Evolutionary conservation across 768 basidiomycete species (phyloP).

Genomic region (Panaeolus cyanescens): DNA sequence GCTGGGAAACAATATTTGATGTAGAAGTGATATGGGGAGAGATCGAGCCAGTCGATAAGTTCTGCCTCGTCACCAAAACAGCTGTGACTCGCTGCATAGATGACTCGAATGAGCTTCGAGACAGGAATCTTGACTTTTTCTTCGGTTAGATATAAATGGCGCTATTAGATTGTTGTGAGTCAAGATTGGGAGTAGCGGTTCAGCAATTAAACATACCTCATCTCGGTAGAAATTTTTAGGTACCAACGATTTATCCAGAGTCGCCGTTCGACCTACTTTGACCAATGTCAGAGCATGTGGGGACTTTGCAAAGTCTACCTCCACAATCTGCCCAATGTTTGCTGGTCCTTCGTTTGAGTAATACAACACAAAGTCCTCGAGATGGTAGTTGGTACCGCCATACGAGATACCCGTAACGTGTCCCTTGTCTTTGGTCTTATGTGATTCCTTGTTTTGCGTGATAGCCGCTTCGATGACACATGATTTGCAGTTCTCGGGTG

Average conservation of each 20-base stretch:
- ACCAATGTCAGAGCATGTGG: constrained; percentile 29
- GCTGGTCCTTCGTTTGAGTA: constrained; percentile 50
- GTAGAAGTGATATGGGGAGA: constrained; percentile 62
- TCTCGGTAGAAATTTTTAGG: constrained; percentile 48
- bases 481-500: constrained; percentile 56
- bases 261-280: constrained; percentile 52
- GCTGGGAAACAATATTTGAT: constrained; percentile 51
- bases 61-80: constrained; percentile 27
- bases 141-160: constrained; percentile 63
- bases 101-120: constrained; percentile 45
- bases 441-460: constrained; percentile 27
- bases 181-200: no score
- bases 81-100: constrained; percentile 44
- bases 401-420: constrained; percentile 43
- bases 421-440: constrained; percentile 31
- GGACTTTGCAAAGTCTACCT: constrained; percentile 25
- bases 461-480: constrained; percentile 42
- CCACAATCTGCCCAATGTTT: constrained; percentile 53
- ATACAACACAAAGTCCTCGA: constrained; percentile 62
- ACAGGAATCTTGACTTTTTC: constrained; percentile 35
- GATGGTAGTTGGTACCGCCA: constrained; percentile 54
- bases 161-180: no score
- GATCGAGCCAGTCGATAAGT: constrained; percentile 47
- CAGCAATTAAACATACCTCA: constrained; percentile 44
- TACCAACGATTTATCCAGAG: constrained; percentile 37